phyloP scores from a whole-genome alignment of 1,139 yeast genomes.

The Blastobotrys proliferans region DNA sequence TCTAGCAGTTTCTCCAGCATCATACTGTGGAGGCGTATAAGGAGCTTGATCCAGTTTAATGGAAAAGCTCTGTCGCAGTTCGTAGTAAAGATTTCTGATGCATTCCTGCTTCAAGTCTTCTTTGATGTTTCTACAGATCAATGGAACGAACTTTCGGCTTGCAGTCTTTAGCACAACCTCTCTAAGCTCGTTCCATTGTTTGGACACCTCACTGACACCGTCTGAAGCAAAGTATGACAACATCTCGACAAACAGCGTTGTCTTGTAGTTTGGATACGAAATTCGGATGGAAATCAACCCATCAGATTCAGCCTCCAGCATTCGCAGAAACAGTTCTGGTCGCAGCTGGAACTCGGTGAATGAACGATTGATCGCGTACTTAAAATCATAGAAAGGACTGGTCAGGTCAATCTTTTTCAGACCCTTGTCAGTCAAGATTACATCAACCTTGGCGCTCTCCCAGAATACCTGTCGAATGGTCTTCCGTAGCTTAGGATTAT shows the following conservation, averaged over 20 bases:
- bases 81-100: conserved; percentile 63
- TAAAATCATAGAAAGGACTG: conserved; percentile 83
- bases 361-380: conserved; percentile 80
- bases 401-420: conserved; percentile 71
- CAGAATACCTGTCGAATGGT: conserved; percentile 69
- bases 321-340: conserved; percentile 81
- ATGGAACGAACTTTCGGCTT: conserved; percentile 61
- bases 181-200: conserved; percentile 79
- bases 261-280: conserved; percentile 39
- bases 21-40: conserved; percentile 72
- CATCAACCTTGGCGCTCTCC: conserved; percentile 65
- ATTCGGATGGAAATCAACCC: conserved; percentile 49
- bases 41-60: conserved; percentile 89
- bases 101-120: conserved; percentile 80
- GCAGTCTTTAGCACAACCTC: conserved; percentile 63
- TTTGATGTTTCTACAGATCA: conserved; percentile 71
- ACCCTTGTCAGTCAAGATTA: conserved; percentile 85
- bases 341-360: conserved; percentile 65
- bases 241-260: conserved; percentile 46
- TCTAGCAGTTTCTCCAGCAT: conserved; percentile 77
- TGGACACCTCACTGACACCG: conserved; percentile 75
- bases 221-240: conserved; percentile 68
- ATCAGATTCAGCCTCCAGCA: conserved; percentile 83
- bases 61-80: conserved; percentile 65
- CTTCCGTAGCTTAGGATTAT: conserved; percentile 76